phyloP scores from a whole-genome alignment of 1,284 basidiomycete species.

The Phellopilus nigrolimitatus region DNA sequence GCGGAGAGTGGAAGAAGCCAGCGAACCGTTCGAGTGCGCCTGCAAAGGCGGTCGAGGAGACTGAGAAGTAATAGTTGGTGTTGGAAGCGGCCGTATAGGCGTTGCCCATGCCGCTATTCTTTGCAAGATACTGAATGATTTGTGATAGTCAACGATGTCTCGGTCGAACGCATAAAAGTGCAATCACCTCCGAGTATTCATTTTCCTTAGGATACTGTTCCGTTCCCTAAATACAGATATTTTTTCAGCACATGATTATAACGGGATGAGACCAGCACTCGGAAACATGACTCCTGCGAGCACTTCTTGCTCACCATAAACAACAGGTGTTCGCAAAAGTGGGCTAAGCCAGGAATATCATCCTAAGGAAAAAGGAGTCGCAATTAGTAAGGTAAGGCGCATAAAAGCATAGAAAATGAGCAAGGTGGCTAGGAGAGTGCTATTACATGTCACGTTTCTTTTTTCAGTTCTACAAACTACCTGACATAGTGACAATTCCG shows the following conservation, averaged over 20 bases:
- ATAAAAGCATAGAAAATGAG: neutral
- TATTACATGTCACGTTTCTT: too few relatives aligned
- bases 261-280: neutral
- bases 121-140: too few relatives aligned
- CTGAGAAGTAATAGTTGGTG: conserved; percentile 93
- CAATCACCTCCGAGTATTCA: too few relatives aligned
- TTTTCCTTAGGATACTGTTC: conserved; percentile 86
- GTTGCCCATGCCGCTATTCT: conserved; percentile 50
- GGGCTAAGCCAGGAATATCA: neutral
- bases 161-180: too few relatives aligned
- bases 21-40: conserved; percentile 92
- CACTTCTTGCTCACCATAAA: neutral
- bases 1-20: conserved; percentile 90
- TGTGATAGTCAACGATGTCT: too few relatives aligned
- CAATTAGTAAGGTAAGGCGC: neutral
- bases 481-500: too few relatives aligned
- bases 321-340: neutral
- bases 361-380: neutral
- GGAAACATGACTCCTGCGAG: too few relatives aligned
- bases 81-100: conserved; percentile 92
- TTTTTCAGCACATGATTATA: neutral
- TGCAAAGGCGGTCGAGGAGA: conserved; percentile 81
- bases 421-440: neutral
- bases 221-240: conserved; percentile 51
- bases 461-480: too few relatives aligned